Percentiles rank a stretch among this genome's conserved stretches.
Conservation (phyloP, 2,329 filamentous ascomycete genomes). For the Calonectria pseudoreteaudii region DNA sequence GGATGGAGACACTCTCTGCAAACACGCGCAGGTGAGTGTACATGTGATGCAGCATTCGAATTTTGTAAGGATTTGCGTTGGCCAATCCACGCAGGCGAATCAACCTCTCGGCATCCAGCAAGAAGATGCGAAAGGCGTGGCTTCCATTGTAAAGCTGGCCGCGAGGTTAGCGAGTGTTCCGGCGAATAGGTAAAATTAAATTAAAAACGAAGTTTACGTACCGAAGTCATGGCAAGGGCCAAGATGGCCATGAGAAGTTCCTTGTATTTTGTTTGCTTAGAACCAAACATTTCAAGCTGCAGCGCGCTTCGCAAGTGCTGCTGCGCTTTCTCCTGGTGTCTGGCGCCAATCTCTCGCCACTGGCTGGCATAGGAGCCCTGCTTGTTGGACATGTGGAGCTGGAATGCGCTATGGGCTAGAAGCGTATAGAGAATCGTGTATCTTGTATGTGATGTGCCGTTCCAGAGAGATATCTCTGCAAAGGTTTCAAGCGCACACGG, state of each 20-base stretch:
- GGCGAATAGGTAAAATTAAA: fast-evolving
- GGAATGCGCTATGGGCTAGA: constrained; percentile 57
- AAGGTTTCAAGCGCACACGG: constrained; percentile 55
- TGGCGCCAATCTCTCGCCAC: constrained; percentile 44
- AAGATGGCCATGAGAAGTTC: constrained; percentile 58
- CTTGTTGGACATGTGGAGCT: constrained; percentile 43
- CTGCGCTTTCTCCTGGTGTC: constrained; percentile 47
- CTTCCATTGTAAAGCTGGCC: constrained; percentile 33
- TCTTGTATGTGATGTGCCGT: constrained; percentile 51
- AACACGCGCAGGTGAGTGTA: constrained; percentile 59
- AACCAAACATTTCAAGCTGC: constrained; percentile 46
- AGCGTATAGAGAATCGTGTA: constrained; percentile 53
- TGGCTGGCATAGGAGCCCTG: constrained; percentile 23
- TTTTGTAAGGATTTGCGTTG: constrained; percentile 53
- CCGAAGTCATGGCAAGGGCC: constrained; percentile 40
- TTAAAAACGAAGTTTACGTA: too few relatives aligned
- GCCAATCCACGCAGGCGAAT: constrained; percentile 52
- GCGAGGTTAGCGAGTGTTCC: background rate
- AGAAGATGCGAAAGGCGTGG: constrained; percentile 37
- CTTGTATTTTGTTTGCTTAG: constrained; percentile 55
- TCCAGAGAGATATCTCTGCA: constrained; percentile 55
- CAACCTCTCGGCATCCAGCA: constrained; percentile 57
- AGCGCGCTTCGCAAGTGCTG: constrained; percentile 48
- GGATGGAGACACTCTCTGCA: constrained; percentile 52
- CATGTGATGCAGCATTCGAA: constrained; percentile 59